Conservation (phyloP, 2,329 filamentous ascomycete genomes). For the Trichophyton equinum region DNA sequence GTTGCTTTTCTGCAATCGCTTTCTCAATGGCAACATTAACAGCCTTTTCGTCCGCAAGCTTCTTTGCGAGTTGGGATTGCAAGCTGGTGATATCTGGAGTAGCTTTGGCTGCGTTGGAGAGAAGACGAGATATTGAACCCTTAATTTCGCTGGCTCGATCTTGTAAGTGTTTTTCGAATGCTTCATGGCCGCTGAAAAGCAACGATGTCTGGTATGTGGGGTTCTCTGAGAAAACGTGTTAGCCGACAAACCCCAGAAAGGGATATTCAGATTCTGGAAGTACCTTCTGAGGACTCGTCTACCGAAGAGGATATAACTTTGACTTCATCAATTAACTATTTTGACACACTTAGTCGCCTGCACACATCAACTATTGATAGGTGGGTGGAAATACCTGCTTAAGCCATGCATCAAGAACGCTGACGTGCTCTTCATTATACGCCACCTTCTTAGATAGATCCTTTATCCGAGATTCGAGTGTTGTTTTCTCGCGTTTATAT, state of each 20-base stretch:
- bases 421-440: constrained; percentile 85
- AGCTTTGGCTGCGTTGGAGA: constrained; percentile 35
- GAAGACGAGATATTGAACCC: constrained; percentile 57
- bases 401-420: constrained; percentile 87
- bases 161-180: constrained; percentile 68
- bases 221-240: constrained; percentile 4
- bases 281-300: constrained; percentile 16
- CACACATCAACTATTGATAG: neutral
- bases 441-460: constrained; percentile 65
- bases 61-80: constrained; percentile 59
- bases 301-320: constrained; percentile 29
- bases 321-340: constrained; percentile 36
- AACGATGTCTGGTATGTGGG: constrained; percentile 40
- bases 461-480: constrained; percentile 66
- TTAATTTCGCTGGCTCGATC: constrained; percentile 66
- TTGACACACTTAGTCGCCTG: constrained; percentile 6
- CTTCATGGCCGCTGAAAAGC: constrained; percentile 42
- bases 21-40: constrained; percentile 64
- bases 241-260: neutral
- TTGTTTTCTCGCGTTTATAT: constrained; percentile 80
- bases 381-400: constrained; percentile 56
- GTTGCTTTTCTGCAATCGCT: constrained; percentile 64
- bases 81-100: constrained; percentile 59
- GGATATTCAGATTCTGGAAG: too few species aligned
- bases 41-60: constrained; percentile 72